Evolutionary conservation across 2,329 filamentous ascomycete genomes (phyloP), one percentile per base, ranked within the genome.

Genomic region (Colletotrichum incanum): DNA sequence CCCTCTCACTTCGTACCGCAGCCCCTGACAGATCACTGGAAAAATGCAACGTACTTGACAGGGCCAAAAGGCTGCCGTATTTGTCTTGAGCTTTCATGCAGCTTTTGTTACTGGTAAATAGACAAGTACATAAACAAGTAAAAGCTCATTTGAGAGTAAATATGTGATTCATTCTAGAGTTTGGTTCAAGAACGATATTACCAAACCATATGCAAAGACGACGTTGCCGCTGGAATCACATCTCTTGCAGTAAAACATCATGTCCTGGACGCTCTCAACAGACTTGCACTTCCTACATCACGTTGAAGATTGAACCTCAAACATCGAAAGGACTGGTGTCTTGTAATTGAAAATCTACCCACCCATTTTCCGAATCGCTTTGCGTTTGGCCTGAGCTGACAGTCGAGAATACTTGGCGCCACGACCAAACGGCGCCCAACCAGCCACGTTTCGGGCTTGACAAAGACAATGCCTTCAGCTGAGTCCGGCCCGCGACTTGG

Each of bases 251-350:
- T 20, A 12, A 6, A 20, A 28, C 50, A 55, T 14, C 4, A 8
- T 16, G 12, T n/a, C 31, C 2, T n/a, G 18, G 28, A 14, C 9
- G 11, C 8, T 43, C 18, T n/a, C 18, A 20, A 34, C 18, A 12
- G 5, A n/a, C 18, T n/a, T 34, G 50, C 28, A 54, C 26, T 31
- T 34, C 3, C 2, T 54, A 11, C 16, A 11, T 16, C 8, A 4
- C 8, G 20, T 20, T 23, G 12, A 28, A 11, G 3, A 31, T 8
- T 34, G 16, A 11, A 11, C 26, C 16, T 54, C 4, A 5, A 16
- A 1, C 31, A 6, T 11, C 20, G 18, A 1, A 4, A 8, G 31
- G 5, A 1, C 7, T 3, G 50, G 3, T 31, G 5, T 1, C 9
- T 0, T 8, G 14, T 50, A 26, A 26, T 5, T 11, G 7, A 52